Conservation (phyloP, 192 early-diverging fungal species). For the Physocladia obscura region DNA sequence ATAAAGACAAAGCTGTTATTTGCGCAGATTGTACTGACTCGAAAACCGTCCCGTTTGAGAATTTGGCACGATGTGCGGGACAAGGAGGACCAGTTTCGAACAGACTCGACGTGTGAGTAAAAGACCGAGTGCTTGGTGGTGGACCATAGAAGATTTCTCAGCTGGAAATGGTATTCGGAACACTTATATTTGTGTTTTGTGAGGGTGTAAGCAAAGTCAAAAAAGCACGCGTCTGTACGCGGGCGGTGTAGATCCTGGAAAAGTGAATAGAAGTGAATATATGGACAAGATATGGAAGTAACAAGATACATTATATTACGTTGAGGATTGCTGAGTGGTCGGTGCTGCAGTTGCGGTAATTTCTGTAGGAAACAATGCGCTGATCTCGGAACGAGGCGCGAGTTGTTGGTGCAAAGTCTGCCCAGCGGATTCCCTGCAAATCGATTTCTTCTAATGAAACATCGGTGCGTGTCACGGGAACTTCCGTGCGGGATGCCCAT, state of each 20-base stretch:
- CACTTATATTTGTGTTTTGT: constrained; percentile 42
- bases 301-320: not conserved
- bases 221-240: not conserved
- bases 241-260: not conserved
- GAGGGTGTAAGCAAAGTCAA: constrained; percentile 22
- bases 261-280: not conserved
- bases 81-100: constrained; percentile 1
- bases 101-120: constrained; percentile 31
- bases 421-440: constrained; percentile 61
- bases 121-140: constrained; percentile 61
- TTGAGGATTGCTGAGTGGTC: constrained; percentile 22
- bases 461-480: not conserved
- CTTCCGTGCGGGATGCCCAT: too few species aligned
- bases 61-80: not conserved
- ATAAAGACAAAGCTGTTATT: constrained; percentile 42
- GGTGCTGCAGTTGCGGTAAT: constrained; percentile 37
- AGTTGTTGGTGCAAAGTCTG: constrained; percentile 39
- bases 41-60: constrained; percentile 29
- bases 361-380: constrained; percentile 48
- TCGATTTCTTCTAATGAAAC: too few species aligned
- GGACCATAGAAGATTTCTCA: constrained; percentile 61
- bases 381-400: constrained; percentile 38
- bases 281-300: not conserved
- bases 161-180: constrained; percentile 60
- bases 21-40: constrained; percentile 56